Conservation (phyloP, 108 stramenopile genomes). For the Fragilariopsis cylindrus region DNA sequence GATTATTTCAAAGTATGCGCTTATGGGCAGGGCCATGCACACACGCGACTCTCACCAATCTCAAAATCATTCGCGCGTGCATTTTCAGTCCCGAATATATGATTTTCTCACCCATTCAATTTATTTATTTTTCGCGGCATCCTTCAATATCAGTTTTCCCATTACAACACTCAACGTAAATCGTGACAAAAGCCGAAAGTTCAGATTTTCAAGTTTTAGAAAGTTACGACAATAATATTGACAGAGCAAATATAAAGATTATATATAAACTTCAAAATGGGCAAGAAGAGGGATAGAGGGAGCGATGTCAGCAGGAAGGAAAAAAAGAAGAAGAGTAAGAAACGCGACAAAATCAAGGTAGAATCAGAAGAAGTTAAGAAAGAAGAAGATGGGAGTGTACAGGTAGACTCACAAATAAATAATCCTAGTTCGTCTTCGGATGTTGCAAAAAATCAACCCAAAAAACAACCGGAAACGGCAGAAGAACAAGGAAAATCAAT, state of each 20-base stretch:
- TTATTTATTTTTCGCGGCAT: too few species aligned
- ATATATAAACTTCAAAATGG: slow-evolving; percentile 2
- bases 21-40: too few species aligned
- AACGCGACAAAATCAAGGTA: slow-evolving; percentile 28
- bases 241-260: not conserved
- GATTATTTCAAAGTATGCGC: too few species aligned
- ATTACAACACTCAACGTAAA: too few species aligned
- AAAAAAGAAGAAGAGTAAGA: slow-evolving; percentile 25
- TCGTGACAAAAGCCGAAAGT: too few species aligned
- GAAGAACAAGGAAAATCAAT: not conserved
- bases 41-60: too few species aligned
- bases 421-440: not conserved
- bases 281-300: slow-evolving; percentile 15
- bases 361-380: slow-evolving; percentile 30
- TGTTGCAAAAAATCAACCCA: not conserved
- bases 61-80: too few species aligned
- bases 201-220: too few species aligned
- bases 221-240: too few species aligned
- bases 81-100: too few species aligned
- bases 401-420: not conserved
- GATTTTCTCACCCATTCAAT: too few species aligned
- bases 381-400: slow-evolving; percentile 12
- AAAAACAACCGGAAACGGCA: not conserved
- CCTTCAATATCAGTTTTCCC: too few species aligned
- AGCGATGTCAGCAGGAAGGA: not conserved